Base-by-base conservation (phyloP, 2,329 filamentous ascomycete species). In the Neophaeococcomyces mojaviensis region DNA sequence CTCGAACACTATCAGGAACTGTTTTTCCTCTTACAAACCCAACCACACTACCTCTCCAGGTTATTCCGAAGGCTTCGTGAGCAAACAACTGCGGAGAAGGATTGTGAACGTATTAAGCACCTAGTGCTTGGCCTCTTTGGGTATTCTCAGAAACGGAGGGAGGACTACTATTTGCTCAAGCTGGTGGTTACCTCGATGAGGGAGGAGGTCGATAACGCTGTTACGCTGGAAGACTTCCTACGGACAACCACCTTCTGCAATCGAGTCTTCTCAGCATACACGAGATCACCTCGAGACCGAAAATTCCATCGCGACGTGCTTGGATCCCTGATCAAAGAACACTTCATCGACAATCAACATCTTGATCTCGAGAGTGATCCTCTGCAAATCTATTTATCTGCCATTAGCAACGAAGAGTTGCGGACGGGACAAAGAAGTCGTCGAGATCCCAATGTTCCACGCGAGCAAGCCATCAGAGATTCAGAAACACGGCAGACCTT, bases 371-470 rank as follows among this genome's bases (percentile, higher is more conserved):
- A 98, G 66, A 96, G 90, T 62, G 92, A 98, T 60, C 92, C 92
- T 0, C 84, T 97, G 72, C 90, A 97, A 58, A 98, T 98, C 47
- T 97, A 98, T 67, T 81, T 86, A 34, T 92, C 88, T 4, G 83
- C 88, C 12, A 94, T 98, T 68, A 97, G 94, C 69, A 95, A 98
- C 58, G 90, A 97, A 65, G 92, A 98, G 67, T 79, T 98, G 19
- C 82, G 88, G 15, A 98, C 92, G 0, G 92, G 92, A 3, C 80
- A 81, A 54, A 81, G 87, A 16, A 95, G 89, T 62, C 78, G 78
- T 40, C 78, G 92, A 51, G 85, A 82, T 28, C 79, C 87, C 12
- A 88, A 96, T 55, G 83, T 98, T 28, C 84, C 88, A 1, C 80
- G 89, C 51, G 92, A 98, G 62, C 76, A 94, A 56, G 92, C 92